These are phyloP conservation scores for Pisolithus thermaeus DNA, from an alignment of 1,284 basidiomycete species.

Conservation along the genomic window DNA sequence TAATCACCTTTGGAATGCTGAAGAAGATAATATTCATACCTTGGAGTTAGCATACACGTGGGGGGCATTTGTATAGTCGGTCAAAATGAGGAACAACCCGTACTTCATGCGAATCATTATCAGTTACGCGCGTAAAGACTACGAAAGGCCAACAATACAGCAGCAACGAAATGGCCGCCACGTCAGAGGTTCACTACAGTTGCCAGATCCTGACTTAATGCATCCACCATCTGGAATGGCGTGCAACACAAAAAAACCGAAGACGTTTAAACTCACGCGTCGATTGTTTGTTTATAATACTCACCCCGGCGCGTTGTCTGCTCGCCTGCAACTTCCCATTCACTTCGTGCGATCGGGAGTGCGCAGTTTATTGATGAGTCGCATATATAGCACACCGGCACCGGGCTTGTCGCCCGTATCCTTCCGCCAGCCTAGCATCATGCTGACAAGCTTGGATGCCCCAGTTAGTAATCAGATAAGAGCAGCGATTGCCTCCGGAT, in stretches of 20 bases:
- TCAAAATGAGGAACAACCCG: conserved; percentile 1
- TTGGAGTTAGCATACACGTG: neutral
- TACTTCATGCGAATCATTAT: conserved; percentile 1
- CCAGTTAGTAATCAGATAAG: conserved; percentile 66
- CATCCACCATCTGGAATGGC: conserved; percentile 34
- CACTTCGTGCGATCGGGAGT: conserved; percentile 63
- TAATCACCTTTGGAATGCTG: conserved; percentile 19
- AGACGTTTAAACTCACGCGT: neutral
- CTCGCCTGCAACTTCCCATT: conserved; percentile 88
- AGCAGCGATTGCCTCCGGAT: conserved; percentile 71
- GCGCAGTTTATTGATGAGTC: conserved; percentile 59
- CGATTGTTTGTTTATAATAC: neutral
- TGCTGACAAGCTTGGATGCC: conserved; percentile 69
- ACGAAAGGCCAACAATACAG: conserved; percentile 4
- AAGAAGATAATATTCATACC: too few species aligned
- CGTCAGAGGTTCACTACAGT: conserved; percentile 15
- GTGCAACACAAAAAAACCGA: conserved; percentile 1
- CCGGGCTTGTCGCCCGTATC: conserved; percentile 61
- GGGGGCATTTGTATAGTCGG: conserved; percentile 9
- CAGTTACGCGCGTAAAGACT: neutral
- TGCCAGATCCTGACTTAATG: conserved; percentile 41
- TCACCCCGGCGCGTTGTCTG: conserved; percentile 62
- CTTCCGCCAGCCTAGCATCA: conserved; percentile 72
- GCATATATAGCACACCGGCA: conserved; percentile 49
- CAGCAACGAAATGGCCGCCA: conserved; percentile 1